phyloP scores from a whole-genome alignment of 2,329 filamentous ascomycete genomes.

The Botrytis cinerea region DNA sequence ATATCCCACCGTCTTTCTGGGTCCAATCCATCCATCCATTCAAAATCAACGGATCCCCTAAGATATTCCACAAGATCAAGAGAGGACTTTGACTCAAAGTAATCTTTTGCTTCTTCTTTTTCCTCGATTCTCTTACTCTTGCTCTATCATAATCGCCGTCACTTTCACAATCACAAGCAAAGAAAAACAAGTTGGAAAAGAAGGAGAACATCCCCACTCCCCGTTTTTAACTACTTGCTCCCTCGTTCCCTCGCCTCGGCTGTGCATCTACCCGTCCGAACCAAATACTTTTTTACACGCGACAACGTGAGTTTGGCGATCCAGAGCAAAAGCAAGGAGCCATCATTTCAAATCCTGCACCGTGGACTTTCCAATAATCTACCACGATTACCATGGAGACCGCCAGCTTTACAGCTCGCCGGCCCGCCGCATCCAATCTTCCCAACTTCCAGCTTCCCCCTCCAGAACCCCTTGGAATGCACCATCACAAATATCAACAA shows the following conservation, averaged over 20 bases:
- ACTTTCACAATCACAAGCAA: constrained; percentile 1
- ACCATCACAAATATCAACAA: constrained; percentile 44
- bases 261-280: constrained; percentile 14
- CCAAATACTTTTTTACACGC: constrained; percentile 2
- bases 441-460: constrained; percentile 70
- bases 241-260: constrained; percentile 15
- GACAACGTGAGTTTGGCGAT: not conserved
- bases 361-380: constrained; percentile 37
- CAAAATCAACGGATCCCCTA: not conserved
- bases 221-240: constrained; percentile 13
- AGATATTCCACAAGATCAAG: not conserved
- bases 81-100: not conserved
- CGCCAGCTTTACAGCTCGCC: constrained; percentile 69
- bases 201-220: not conserved
- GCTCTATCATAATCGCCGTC: not conserved
- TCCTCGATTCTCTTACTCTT: not conserved
- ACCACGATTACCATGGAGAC: constrained; percentile 51
- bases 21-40: not conserved
- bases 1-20: not conserved
- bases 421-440: constrained; percentile 68
- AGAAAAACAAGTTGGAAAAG: not conserved
- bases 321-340: not conserved
- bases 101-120: not conserved
- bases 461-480: constrained; percentile 53
- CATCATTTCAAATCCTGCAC: constrained; percentile 22